Evolutionary conservation across 163 green algal genomes (phyloP).

Genomic region (Scenedesmus sp.): DNA sequence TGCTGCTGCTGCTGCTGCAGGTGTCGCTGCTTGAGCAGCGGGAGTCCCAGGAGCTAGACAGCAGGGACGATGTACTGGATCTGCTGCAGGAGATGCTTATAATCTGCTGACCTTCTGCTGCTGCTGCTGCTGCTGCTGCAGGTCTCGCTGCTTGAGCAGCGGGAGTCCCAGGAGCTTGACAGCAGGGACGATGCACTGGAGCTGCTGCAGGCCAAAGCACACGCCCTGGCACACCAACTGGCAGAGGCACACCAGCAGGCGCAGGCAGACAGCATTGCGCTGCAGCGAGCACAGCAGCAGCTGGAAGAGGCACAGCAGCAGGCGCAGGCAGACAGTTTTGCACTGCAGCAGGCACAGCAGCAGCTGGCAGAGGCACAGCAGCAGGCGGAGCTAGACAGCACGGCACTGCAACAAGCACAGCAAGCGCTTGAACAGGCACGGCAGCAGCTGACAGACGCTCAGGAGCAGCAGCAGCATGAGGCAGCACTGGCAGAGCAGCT

Average conservation of each 20-base stretch:
- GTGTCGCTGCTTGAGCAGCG: conserved; percentile 1
- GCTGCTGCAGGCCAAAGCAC: conserved; percentile 28
- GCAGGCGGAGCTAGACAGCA: background rate
- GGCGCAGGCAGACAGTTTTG: background rate
- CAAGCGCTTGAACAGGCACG: background rate
- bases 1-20: background rate
- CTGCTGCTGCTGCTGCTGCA: background rate
- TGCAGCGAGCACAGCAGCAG: background rate
- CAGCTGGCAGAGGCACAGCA: conserved; percentile 1
- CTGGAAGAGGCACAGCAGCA: background rate
- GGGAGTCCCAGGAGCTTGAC: conserved; percentile 29
- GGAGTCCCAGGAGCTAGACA: conserved; percentile 29
- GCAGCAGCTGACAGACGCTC: background rate
- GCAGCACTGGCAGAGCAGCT: background rate
- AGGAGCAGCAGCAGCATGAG: background rate
- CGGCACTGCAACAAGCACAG: background rate
- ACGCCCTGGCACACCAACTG: conserved; percentile 14
- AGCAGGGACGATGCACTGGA: conserved; percentile 12
- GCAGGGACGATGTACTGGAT: conserved; percentile 1
- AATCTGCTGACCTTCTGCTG: background rate
- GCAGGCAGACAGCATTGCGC: background rate
- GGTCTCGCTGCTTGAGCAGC: conserved; percentile 1
- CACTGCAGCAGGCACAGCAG: background rate
- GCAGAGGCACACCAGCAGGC: background rate
- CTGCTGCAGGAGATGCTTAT: background rate